Conservation (phyloP, 805 yeast genomes). For the Saccharomyces mikatae region DNA sequence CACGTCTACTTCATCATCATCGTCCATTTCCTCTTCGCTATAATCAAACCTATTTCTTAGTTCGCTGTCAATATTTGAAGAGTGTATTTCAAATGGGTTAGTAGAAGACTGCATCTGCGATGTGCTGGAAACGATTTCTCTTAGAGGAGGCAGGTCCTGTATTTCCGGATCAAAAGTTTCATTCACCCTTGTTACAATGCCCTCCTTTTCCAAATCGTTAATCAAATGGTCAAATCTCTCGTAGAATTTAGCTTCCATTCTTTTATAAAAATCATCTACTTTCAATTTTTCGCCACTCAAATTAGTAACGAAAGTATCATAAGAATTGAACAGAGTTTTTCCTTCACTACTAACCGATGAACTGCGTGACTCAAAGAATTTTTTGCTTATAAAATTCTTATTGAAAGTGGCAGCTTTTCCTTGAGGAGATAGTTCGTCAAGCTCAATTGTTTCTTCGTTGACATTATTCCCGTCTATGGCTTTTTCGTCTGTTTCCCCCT, state of each 20-base stretch:
- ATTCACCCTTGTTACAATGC: slow-evolving; percentile 6
- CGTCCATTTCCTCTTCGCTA: slow-evolving; percentile 24
- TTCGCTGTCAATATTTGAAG: not conserved
- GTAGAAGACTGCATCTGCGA: not conserved
- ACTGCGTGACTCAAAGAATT: slow-evolving; percentile 9
- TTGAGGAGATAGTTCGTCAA: slow-evolving; percentile 15
- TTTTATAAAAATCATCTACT: slow-evolving; percentile 44
- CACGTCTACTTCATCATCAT: slow-evolving; percentile 33
- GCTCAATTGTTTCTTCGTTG: slow-evolving; percentile 20
- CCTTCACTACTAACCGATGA: slow-evolving; percentile 19
- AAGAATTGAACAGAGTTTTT: slow-evolving; percentile 30
- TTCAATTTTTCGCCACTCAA: slow-evolving; percentile 43
- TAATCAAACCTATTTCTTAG: not conserved
- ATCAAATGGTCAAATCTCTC: slow-evolving; percentile 39
- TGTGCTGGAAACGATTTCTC: not conserved
- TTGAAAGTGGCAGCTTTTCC: slow-evolving; percentile 4
- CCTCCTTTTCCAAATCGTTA: slow-evolving; percentile 39
- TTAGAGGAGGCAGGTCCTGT: not conserved
- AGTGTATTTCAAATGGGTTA: not conserved
- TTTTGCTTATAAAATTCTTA: slow-evolving; percentile 12
- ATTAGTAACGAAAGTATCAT: slow-evolving; percentile 39
- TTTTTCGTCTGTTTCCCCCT: not conserved
- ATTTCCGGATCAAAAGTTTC: not conserved
- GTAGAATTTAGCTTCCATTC: slow-evolving; percentile 40
- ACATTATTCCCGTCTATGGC: not conserved